These are phyloP conservation scores for Kwoniella shandongensis DNA, from an alignment of 768 basidiomycete species.

Conservation along the genomic window DNA sequence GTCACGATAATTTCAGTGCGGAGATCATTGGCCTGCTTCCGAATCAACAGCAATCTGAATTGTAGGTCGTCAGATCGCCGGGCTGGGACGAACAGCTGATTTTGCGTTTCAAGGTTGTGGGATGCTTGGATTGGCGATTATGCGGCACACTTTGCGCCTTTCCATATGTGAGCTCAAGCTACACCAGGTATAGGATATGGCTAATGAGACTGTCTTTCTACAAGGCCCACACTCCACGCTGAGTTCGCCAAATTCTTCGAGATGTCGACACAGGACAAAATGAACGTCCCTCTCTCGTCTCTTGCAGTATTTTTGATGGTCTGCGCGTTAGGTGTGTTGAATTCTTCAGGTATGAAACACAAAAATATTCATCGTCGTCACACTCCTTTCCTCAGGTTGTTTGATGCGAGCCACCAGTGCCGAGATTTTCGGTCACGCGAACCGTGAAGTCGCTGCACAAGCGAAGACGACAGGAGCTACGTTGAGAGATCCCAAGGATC, in stretches of 20 bases:
- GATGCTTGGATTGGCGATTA: conserved; percentile 44
- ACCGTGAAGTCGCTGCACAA: conserved; percentile 9
- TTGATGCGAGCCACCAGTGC: conserved; percentile 46
- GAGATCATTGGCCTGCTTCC: conserved; percentile 52
- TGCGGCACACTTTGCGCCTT: conserved; percentile 44
- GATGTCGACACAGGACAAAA: conserved; percentile 41
- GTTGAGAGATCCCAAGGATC: conserved; percentile 38
- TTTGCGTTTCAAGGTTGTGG: conserved; percentile 37
- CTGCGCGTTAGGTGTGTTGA: conserved; percentile 44
- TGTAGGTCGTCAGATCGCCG: conserved; percentile 24
- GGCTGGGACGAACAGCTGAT: too few relatives aligned
- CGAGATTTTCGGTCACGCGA: conserved; percentile 47
- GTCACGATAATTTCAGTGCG: conserved; percentile 50
- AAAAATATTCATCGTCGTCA: conserved; percentile 3
- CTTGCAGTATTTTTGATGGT: conserved; percentile 50
- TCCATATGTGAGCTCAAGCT: conserved; percentile 35
- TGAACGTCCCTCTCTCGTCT: conserved; percentile 43
- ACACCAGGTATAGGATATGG: not conserved
- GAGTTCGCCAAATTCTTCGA: conserved; percentile 48
- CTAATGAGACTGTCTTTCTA: conserved; percentile 3
- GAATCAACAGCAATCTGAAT: conserved; percentile 40
- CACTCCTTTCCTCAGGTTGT: conserved; percentile 31
- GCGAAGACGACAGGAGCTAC: not conserved
- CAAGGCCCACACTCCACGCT: conserved; percentile 45
- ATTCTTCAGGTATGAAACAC: too few relatives aligned